These are phyloP conservation scores for Galerina sulciceps DNA, from an alignment of 768 basidiomycete genomes.

Conservation along the genomic window DNA sequence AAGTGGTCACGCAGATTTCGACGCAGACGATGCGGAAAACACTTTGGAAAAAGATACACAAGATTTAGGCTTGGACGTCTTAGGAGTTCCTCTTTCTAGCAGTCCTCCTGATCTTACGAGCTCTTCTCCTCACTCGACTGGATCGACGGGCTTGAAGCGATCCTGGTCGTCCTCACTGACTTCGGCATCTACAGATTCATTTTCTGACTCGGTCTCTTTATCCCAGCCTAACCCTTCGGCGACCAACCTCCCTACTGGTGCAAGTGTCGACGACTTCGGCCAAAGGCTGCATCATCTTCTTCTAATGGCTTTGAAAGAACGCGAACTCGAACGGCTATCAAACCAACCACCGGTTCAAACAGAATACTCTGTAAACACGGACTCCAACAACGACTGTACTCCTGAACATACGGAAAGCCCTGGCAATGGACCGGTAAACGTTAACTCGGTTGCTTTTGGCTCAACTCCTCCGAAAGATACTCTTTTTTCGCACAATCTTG, in stretches of 20 bases:
- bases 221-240: not conserved
- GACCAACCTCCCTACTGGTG: not conserved
- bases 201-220: not conserved
- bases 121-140: slow-evolving; percentile 22
- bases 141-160: slow-evolving; percentile 7
- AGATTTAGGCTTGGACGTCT: too few relatives aligned
- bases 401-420: too few relatives aligned
- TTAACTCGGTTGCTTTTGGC: too few relatives aligned
- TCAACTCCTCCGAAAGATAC: too few relatives aligned
- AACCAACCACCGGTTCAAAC: not conserved
- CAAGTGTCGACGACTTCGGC: slow-evolving; percentile 12
- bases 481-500: too few relatives aligned
- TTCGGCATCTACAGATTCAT: slow-evolving; percentile 7
- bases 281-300: slow-evolving; percentile 19
- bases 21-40: not conserved
- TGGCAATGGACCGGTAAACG: too few relatives aligned
- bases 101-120: slow-evolving; percentile 22
- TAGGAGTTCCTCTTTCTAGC: slow-evolving; percentile 22
- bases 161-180: slow-evolving; percentile 5
- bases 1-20: not conserved
- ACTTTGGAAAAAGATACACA: too few relatives aligned
- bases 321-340: not conserved
- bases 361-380: not conserved
- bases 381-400: not conserved
- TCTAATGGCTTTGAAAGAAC: slow-evolving; percentile 17